These are phyloP conservation scores for Irpex lacteus DNA, from an alignment of 1,284 basidiomycete species.

Conservation along the genomic window DNA sequence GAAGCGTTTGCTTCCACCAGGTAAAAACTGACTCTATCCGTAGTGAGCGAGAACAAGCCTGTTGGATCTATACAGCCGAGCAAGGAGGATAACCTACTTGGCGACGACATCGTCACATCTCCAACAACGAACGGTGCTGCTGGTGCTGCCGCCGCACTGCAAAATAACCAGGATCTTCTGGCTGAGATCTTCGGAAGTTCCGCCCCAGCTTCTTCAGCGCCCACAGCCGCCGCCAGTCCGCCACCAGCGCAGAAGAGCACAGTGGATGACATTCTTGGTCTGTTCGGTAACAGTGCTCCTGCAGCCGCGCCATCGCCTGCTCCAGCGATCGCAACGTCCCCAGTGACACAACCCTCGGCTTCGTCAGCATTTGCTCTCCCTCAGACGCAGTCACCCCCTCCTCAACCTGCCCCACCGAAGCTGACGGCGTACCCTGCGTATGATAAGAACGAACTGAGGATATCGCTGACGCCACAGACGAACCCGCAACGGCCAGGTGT, in stretches of 20 bases:
- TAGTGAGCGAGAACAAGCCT: slow-evolving; percentile 91
- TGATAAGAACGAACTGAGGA: slow-evolving; percentile 86
- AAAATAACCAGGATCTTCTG: slow-evolving; percentile 86
- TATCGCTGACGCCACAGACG: slow-evolving; percentile 87
- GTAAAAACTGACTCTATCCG: background rate
- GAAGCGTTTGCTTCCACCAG: background rate
- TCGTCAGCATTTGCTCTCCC: slow-evolving; percentile 33
- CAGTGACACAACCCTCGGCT: slow-evolving; percentile 15
- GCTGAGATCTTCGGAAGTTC: slow-evolving; percentile 89
- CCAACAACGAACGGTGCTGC: slow-evolving; percentile 35
- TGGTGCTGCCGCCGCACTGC: slow-evolving; percentile 34
- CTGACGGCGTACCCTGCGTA: slow-evolving; percentile 84
- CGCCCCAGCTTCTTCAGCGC: slow-evolving; percentile 36
- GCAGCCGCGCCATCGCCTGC: slow-evolving; percentile 25
- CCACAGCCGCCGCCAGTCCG: slow-evolving; percentile 34
- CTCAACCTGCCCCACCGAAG: slow-evolving; percentile 43
- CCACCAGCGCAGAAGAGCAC: slow-evolving; percentile 53
- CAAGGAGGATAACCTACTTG: slow-evolving; percentile 80
- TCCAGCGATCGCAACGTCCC: slow-evolving; percentile 23
- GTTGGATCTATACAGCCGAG: slow-evolving; percentile 84
- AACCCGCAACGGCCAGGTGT: slow-evolving; percentile 79
- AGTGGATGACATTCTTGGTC: slow-evolving; percentile 88
- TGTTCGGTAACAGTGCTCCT: slow-evolving; percentile 61
- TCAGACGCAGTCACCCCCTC: slow-evolving; percentile 35
- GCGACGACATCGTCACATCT: slow-evolving; percentile 62